phyloP scores from a whole-genome alignment of 441 rosid species.

The Euphorbia corollata region DNA sequence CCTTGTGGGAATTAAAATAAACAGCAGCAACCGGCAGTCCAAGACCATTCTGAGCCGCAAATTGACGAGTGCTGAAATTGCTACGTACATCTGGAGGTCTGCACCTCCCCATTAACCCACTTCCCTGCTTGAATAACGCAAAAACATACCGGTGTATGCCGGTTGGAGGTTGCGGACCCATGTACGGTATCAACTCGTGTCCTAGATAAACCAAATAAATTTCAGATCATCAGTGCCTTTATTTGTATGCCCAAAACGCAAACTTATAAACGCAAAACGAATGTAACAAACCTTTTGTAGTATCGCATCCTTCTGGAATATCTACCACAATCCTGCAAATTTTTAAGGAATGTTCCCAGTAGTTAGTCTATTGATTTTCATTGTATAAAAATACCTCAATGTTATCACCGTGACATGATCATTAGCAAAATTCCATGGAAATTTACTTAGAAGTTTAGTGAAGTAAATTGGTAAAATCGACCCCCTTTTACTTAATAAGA shows the following conservation, averaged over 20 bases:
- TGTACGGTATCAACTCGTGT: slow-evolving; percentile 48
- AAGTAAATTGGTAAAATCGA: too few relatives aligned
- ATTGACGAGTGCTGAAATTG: slow-evolving; percentile 66
- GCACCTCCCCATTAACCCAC: slow-evolving; percentile 32
- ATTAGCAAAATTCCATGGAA: too few relatives aligned
- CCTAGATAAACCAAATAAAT: slow-evolving; percentile 32
- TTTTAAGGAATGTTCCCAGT: not conserved
- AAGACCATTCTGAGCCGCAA: slow-evolving; percentile 46
- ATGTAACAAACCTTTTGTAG: slow-evolving; percentile 39
- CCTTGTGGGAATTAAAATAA: slow-evolving; percentile 75
- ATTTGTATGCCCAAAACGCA: not conserved
- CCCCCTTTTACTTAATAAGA: too few relatives aligned
- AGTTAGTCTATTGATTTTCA: not conserved
- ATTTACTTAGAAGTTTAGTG: too few relatives aligned
- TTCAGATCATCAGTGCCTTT: not conserved
- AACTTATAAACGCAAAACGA: not conserved
- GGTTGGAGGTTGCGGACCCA: slow-evolving; percentile 75
- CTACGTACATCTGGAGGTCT: slow-evolving; percentile 49
- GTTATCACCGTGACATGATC: too few relatives aligned
- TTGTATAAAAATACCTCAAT: not conserved
- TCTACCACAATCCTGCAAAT: slow-evolving; percentile 64
- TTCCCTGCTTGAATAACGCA: slow-evolving; percentile 63
- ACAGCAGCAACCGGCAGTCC: slow-evolving; percentile 74
- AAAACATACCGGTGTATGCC: slow-evolving; percentile 82
- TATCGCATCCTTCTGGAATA: slow-evolving; percentile 73